phyloP scores from a whole-genome alignment of 495 filamentous ascomycete species.

The Penicillium pancosmium region DNA sequence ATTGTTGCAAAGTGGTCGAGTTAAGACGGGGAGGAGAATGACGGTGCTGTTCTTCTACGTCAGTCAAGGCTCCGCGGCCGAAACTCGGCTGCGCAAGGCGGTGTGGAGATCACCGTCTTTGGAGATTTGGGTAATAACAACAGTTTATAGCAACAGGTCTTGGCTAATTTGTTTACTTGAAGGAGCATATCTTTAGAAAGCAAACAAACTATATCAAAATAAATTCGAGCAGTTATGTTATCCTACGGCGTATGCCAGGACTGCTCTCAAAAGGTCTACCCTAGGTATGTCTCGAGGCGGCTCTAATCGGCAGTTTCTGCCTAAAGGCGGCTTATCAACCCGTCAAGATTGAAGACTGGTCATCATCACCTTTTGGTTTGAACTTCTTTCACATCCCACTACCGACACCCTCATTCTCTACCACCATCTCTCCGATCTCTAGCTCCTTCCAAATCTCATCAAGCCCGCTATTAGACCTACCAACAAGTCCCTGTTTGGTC shows the following conservation, averaged over 20 bases:
- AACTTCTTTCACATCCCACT: not conserved
- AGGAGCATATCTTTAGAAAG: too few relatives aligned
- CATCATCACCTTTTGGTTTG: conserved; percentile 2
- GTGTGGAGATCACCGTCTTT: not conserved
- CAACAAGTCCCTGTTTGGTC: conserved; percentile 1
- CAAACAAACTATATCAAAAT: too few relatives aligned
- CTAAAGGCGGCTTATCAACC: conserved; percentile 27
- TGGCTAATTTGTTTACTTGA: too few relatives aligned
- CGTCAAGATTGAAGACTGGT: conserved; percentile 3
- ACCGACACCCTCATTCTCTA: not conserved
- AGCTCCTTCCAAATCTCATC: not conserved
- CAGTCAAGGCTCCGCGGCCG: conserved; percentile 20
- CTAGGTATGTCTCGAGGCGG: not conserved
- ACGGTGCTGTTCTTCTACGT: conserved; percentile 33
- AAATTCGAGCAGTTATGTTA: too few relatives aligned
- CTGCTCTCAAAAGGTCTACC: not conserved
- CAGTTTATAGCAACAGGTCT: too few relatives aligned
- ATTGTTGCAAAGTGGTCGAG: conserved; percentile 30
- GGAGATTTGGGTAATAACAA: too few relatives aligned
- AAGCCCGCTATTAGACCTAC: not conserved
- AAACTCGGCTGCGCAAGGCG: conserved; percentile 2
- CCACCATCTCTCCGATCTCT: not conserved
- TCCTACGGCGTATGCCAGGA: too few relatives aligned
- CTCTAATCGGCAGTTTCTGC: conserved; percentile 13
- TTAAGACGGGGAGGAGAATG: conserved; percentile 11